A percentile compares a stretch with the other conserved stretches of the same genome.
phyloP scores from a whole-genome alignment of 495 filamentous ascomycete genomes.

The Penicillium egyptiacum region DNA sequence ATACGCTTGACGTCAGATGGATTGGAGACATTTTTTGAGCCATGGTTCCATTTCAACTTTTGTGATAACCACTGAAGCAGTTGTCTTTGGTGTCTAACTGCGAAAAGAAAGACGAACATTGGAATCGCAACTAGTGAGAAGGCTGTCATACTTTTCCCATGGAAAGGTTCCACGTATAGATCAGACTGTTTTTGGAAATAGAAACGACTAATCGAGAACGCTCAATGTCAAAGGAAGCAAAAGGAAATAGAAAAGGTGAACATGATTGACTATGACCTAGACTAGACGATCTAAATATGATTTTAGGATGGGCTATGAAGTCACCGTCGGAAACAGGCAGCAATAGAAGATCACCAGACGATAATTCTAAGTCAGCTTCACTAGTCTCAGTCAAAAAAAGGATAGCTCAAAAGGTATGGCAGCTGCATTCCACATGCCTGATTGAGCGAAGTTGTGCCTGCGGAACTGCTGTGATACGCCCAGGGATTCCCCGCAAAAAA shows the following conservation, averaged over 20 bases:
- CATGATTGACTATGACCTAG: conserved; percentile 14
- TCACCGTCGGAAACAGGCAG: conserved; percentile 18
- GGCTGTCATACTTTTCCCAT: conserved; percentile 36
- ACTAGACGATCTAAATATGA: conserved; percentile 17
- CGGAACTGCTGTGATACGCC: conserved; percentile 31
- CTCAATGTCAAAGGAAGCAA: conserved; percentile 10
- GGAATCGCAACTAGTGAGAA: conserved; percentile 38
- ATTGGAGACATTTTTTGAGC: conserved; percentile 13
- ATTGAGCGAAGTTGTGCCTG: conserved; percentile 19
- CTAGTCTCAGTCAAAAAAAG: conserved; percentile 16
- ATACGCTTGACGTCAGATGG: conserved; percentile 39
- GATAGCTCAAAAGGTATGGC: conserved; percentile 17
- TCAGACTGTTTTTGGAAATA: neutral
- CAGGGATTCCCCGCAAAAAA: conserved; percentile 38
- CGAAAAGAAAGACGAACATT: conserved; percentile 41
- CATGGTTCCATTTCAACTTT: conserved; percentile 12
- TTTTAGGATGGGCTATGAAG: conserved; percentile 12
- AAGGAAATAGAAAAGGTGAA: conserved; percentile 17
- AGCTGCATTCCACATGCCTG: conserved; percentile 30
- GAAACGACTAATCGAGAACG: conserved; percentile 8
- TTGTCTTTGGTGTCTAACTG: conserved; percentile 46
- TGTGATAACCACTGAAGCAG: conserved; percentile 22
- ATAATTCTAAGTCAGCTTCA: conserved; percentile 20
- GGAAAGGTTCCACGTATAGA: neutral
- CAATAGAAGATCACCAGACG: conserved; percentile 11